Evolutionary conservation across 345 rosid species (phyloP).

Genomic region (Fremontodendron californicum): DNA sequence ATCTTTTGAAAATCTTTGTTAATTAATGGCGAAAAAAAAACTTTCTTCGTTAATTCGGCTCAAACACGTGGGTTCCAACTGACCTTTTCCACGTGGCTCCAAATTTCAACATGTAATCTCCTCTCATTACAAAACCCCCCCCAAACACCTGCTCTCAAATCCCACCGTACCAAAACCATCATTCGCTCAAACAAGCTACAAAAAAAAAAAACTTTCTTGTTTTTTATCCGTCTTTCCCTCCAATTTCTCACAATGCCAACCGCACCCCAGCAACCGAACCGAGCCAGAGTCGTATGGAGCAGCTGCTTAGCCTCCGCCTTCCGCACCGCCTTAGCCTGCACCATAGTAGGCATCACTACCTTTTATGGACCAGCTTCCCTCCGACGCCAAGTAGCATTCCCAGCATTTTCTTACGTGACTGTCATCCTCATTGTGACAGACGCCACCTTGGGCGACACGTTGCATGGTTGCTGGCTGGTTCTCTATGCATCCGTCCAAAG

Average conservation of each 20-base stretch:
- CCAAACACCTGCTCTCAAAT: neutral
- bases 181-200: no score
- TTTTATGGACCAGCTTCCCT: slow-evolving; percentile 60
- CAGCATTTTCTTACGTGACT: slow-evolving; percentile 78
- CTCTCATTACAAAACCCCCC: slow-evolving; percentile 14
- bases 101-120: neutral
- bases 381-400: slow-evolving; percentile 47
- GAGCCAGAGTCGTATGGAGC: slow-evolving; percentile 55
- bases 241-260: slow-evolving; percentile 12
- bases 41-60: neutral
- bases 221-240: neutral
- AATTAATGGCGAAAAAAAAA: no score
- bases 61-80: neutral
- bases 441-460: slow-evolving; percentile 69
- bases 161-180: neutral
- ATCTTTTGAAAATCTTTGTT: no score
- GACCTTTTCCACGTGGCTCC: slow-evolving; percentile 8
- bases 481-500: slow-evolving; percentile 69
- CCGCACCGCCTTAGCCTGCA: slow-evolving; percentile 76
- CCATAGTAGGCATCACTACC: slow-evolving; percentile 57
- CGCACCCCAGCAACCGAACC: slow-evolving; percentile 11
- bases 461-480: slow-evolving; percentile 69
- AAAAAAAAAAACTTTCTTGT: no score
- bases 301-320: slow-evolving; percentile 62
- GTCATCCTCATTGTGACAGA: slow-evolving; percentile 60